These are phyloP conservation scores for Euphrasia arctica DNA, from an alignment of 305 asterid genomes.

Conservation along the genomic window DNA sequence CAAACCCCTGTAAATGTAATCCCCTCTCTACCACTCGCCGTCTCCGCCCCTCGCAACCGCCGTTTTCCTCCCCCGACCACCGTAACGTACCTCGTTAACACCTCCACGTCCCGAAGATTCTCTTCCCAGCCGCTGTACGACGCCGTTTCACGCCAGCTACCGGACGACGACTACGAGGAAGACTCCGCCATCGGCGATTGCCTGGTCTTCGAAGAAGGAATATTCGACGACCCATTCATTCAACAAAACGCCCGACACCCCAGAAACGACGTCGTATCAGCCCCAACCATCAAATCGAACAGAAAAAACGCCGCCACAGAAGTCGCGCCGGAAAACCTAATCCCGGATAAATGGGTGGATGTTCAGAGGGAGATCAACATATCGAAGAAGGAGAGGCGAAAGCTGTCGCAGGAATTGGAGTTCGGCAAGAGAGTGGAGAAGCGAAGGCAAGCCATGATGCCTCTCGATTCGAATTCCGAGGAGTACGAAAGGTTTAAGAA, in stretches of 20 bases:
- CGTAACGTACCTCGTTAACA: slow-evolving; percentile 6
- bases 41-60: slow-evolving; percentile 24
- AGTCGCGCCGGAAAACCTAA: slow-evolving; percentile 58
- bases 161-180: slow-evolving; percentile 45
- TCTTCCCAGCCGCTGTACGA: slow-evolving; percentile 33
- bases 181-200: slow-evolving; percentile 75
- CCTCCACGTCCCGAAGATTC: slow-evolving; percentile 26
- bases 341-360: slow-evolving; percentile 78
- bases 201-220: slow-evolving; percentile 79
- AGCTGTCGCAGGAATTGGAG: slow-evolving; percentile 53
- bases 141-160: slow-evolving; percentile 22
- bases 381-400: slow-evolving; percentile 82
- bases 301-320: slow-evolving; percentile 20
- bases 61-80: slow-evolving; percentile 19
- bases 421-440: slow-evolving; percentile 61
- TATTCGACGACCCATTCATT: slow-evolving; percentile 70
- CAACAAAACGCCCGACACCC: slow-evolving; percentile 27
- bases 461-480: slow-evolving; percentile 39
- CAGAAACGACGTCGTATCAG: slow-evolving; percentile 8
- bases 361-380: slow-evolving; percentile 63
- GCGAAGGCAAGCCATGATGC: slow-evolving; percentile 53
- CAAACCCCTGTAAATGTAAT: slow-evolving; percentile 26
- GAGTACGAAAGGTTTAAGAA: slow-evolving; percentile 44
- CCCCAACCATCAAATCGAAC: slow-evolving; percentile 17
- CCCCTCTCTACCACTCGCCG: slow-evolving; percentile 20